Conservation (phyloP, 2,329 filamentous ascomycete species). For the Chaetomiaceae sp. region DNA sequence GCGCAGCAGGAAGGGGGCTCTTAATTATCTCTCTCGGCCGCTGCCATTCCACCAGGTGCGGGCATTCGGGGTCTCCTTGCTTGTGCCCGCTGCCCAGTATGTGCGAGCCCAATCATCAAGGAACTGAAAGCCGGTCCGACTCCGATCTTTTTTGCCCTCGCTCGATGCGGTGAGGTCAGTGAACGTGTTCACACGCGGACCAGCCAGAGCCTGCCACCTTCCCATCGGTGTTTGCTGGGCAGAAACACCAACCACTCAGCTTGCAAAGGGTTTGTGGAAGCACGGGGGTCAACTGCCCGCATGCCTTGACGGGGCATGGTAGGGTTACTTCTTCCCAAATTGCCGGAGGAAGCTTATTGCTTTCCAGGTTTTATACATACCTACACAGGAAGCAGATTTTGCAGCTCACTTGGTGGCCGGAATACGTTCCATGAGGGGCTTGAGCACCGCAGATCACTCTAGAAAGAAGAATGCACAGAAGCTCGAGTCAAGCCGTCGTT, state of each 20-base stretch:
- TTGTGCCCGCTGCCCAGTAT: conserved; percentile 8
- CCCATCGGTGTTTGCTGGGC: conserved; percentile 4
- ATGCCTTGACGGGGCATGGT: conserved; percentile 2
- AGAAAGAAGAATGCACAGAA: neutral
- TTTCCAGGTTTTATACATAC: too few species aligned
- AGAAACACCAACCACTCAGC: neutral
- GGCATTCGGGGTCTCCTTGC: conserved; percentile 1
- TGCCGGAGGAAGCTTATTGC: neutral
- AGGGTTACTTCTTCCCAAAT: conserved; percentile 1
- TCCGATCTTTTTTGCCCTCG: conserved; percentile 7
- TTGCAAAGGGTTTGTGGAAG: neutral
- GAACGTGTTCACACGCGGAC: conserved; percentile 8
- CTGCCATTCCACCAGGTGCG: neutral
- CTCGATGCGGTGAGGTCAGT: conserved; percentile 11
- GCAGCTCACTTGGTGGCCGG: neutral
- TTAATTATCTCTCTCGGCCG: neutral
- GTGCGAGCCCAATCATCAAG: conserved; percentile 18
- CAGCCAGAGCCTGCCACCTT: conserved; percentile 23
- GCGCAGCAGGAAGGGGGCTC: neutral
- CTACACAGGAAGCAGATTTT: too few species aligned
- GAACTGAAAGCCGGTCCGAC: neutral
- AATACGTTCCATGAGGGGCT: neutral
- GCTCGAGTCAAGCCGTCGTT: neutral
- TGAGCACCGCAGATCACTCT: neutral
- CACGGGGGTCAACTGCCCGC: conserved; percentile 5